phyloP scores from a whole-genome alignment of 768 basidiomycete species.

The Serpula lacrymans region DNA sequence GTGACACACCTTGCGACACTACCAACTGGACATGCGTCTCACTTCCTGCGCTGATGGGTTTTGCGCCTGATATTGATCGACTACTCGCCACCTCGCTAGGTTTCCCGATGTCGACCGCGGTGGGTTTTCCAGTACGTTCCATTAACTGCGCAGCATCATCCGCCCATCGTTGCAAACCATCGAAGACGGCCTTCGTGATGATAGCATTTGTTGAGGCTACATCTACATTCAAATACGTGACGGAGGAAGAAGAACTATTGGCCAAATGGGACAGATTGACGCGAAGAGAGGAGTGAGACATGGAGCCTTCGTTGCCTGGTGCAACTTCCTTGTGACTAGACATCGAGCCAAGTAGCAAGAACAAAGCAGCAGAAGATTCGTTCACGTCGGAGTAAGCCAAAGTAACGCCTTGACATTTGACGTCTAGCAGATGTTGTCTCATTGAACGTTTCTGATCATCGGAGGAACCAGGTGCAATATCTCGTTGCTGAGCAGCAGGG shows the following conservation, averaged over 20 bases:
- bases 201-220: conserved; percentile 65
- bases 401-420: conserved; percentile 43
- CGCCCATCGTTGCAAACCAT: conserved; percentile 82
- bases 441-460: conserved; percentile 3
- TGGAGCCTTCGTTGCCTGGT: too few relatives aligned
- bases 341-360: conserved; percentile 53
- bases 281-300: too few relatives aligned
- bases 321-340: conserved; percentile 14
- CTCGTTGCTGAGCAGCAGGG: conserved; percentile 7
- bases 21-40: too few relatives aligned
- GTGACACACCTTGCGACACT: too few relatives aligned
- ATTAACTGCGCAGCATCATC: conserved; percentile 81
- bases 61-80: neutral
- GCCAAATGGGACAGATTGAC: conserved; percentile 2
- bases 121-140: conserved; percentile 43
- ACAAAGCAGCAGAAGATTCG: conserved; percentile 36
- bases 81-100: conserved; percentile 16
- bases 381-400: conserved; percentile 44
- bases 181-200: conserved; percentile 62
- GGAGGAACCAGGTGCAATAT: conserved; percentile 5
- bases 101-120: too few relatives aligned
- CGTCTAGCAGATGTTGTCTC: conserved; percentile 34
- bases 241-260: conserved; percentile 4
- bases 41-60: too few relatives aligned
- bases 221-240: conserved; percentile 21